Conservation (phyloP, 805 yeast genomes). For the Saccharomycopsis guyanensis region DNA sequence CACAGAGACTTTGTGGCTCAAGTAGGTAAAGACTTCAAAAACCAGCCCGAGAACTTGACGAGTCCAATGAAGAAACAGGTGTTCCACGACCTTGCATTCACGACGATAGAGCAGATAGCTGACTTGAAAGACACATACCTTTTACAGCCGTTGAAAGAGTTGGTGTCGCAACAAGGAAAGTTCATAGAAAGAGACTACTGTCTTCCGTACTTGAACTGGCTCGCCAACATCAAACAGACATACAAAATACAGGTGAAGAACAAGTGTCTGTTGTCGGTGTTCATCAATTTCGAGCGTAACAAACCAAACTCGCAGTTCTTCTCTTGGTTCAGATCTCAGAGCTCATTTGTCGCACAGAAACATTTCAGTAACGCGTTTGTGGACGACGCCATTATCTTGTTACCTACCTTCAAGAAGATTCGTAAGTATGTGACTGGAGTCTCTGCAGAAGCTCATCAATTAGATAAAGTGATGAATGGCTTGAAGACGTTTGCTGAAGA, state of each 20-base stretch:
- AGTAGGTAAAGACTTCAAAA: not conserved
- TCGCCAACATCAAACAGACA: not conserved
- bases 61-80: not conserved
- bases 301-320: not conserved
- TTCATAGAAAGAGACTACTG: conserved; percentile 1
- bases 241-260: not conserved
- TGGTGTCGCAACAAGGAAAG: conserved; percentile 1
- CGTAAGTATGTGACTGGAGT: not conserved
- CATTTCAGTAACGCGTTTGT: conserved; percentile 1
- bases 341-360: not conserved
- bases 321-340: not conserved
- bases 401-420: conserved; percentile 1
- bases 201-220: conserved; percentile 1
- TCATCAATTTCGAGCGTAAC: not conserved
- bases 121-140: not conserved
- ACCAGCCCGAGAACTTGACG: not conserved
- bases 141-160: conserved; percentile 3
- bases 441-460: not conserved
- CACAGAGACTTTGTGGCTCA: not conserved
- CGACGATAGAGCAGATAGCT: not conserved
- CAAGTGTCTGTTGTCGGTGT: not conserved
- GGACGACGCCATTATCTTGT: not conserved
- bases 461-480: not conserved
- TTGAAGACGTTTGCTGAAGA: not conserved
- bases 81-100: not conserved